Evolutionary conservation across 164 flowering plant species (phyloP).

Genomic region (Cinnamomum micranthum): DNA sequence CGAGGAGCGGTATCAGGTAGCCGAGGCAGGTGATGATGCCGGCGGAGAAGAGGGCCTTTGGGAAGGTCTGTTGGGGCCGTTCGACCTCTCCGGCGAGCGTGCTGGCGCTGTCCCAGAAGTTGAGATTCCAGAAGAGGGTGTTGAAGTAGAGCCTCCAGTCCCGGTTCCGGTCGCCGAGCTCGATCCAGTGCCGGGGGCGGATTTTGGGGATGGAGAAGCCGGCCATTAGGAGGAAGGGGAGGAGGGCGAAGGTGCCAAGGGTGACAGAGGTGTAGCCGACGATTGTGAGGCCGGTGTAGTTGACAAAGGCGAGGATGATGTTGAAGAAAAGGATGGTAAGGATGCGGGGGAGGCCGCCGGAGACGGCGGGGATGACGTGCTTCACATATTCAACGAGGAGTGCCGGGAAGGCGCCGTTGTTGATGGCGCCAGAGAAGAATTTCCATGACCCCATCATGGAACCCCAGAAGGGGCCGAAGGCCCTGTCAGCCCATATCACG

Average conservation of each 20-base stretch:
- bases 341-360: slow-evolving; percentile 40
- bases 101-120: slow-evolving; percentile 89
- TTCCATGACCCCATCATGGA: slow-evolving; percentile 78
- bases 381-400: slow-evolving; percentile 62
- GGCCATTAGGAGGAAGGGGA: slow-evolving; percentile 64
- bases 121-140: slow-evolving; percentile 88
- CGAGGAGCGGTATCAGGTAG: slow-evolving; percentile 52
- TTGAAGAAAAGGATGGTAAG: slow-evolving; percentile 43
- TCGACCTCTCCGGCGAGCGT: slow-evolving; percentile 73
- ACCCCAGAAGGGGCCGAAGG: slow-evolving; percentile 86
- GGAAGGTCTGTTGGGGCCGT: slow-evolving; percentile 49
- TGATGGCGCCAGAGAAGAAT: slow-evolving; percentile 70
- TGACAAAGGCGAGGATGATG: slow-evolving; percentile 45
- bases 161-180: slow-evolving; percentile 42
- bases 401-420: slow-evolving; percentile 75
- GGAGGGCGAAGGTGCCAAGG: slow-evolving; percentile 51
- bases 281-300: slow-evolving; percentile 64
- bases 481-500: slow-evolving; percentile 69
- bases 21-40: slow-evolving; percentile 46
- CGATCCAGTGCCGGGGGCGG: slow-evolving; percentile 48
- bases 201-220: slow-evolving; percentile 63
- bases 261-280: slow-evolving; percentile 67
- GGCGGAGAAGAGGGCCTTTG: slow-evolving; percentile 46
- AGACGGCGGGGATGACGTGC: slow-evolving; percentile 38
- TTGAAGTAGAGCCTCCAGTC: slow-evolving; percentile 79